A percentile compares a stretch with the other conserved stretches of the same genome.
phyloP scores from a whole-genome alignment of 306 rosid genomes.

The Inga laurina region DNA sequence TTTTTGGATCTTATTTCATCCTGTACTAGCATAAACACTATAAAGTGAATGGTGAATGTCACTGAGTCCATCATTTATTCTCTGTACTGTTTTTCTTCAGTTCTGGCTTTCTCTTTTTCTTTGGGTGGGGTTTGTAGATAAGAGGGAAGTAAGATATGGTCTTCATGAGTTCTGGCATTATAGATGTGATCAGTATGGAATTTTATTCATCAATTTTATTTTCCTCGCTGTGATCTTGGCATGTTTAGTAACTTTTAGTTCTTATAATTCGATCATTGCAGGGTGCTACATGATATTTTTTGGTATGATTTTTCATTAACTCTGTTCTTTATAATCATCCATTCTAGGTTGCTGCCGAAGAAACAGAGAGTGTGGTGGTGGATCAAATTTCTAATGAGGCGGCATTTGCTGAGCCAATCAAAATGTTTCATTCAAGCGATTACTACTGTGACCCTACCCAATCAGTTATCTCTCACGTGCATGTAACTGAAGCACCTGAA shows the following conservation, averaged over 20 bases:
- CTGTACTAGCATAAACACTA: neutral
- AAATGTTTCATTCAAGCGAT: slow-evolving; percentile 14
- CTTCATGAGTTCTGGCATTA: too few species aligned
- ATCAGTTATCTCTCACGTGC: slow-evolving; percentile 43
- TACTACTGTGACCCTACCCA: slow-evolving; percentile 49
- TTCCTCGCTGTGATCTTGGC: neutral
- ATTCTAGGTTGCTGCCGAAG: slow-evolving; percentile 58
- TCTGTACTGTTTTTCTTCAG: neutral
- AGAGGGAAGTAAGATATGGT: too few species aligned
- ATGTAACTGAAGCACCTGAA: slow-evolving; percentile 44
- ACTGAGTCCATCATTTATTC: neutral
- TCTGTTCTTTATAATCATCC: slow-evolving; percentile 25
- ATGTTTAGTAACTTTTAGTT: neutral
- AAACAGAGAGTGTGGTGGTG: slow-evolving; percentile 48
- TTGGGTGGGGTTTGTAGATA: neutral
- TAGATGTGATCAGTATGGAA: too few species aligned
- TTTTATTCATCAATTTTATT: too few species aligned
- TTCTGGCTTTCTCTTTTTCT: neutral
- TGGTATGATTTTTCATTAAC: neutral
- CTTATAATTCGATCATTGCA: neutral
- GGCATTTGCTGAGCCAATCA: slow-evolving; percentile 30
- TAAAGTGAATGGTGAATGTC: neutral
- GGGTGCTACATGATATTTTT: slow-evolving; percentile 8
- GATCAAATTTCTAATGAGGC: slow-evolving; percentile 41
- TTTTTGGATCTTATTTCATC: neutral